Evolutionary conservation across 495 filamentous ascomycete genomes (phyloP).

Genomic region (Apodospora peruviana): DNA sequence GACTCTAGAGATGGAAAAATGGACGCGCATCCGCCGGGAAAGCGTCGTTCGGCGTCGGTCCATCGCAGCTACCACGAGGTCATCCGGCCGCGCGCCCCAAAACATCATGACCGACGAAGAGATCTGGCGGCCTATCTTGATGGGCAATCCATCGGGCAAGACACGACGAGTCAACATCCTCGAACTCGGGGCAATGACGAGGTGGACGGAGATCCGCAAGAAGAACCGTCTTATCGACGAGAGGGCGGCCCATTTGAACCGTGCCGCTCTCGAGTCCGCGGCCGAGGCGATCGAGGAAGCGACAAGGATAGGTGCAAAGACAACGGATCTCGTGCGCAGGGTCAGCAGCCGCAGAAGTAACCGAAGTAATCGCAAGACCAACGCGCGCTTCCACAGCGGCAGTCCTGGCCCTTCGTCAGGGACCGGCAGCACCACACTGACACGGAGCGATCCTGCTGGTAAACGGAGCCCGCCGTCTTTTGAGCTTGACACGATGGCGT

Average conservation of each 20-base stretch:
- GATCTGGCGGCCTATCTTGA: slow-evolving; percentile 58
- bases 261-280: slow-evolving; percentile 31
- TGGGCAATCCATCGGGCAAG: slow-evolving; percentile 62
- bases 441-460: too few relatives aligned
- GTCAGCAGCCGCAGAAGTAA: slow-evolving; percentile 30
- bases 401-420: slow-evolving; percentile 15
- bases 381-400: slow-evolving; percentile 14
- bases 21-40: slow-evolving; percentile 35
- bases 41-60: slow-evolving; percentile 34
- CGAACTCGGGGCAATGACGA: slow-evolving; percentile 55
- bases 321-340: slow-evolving; percentile 28
- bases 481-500: too few relatives aligned
- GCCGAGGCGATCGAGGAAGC: slow-evolving; percentile 27
- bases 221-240: slow-evolving; percentile 56
- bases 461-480: too few relatives aligned
- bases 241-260: slow-evolving; percentile 32
- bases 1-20: slow-evolving; percentile 45
- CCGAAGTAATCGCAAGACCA: slow-evolving; percentile 19
- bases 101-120: slow-evolving; percentile 46
- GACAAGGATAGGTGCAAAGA: slow-evolving; percentile 22
- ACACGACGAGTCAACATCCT: slow-evolving; percentile 61
- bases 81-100: slow-evolving; percentile 16
- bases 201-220: slow-evolving; percentile 67
- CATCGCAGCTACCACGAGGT: slow-evolving; percentile 25
- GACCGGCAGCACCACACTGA: too few relatives aligned